Evolutionary conservation across 164 flowering plant species (phyloP).

Genomic region (Hamamelis virginiana): DNA sequence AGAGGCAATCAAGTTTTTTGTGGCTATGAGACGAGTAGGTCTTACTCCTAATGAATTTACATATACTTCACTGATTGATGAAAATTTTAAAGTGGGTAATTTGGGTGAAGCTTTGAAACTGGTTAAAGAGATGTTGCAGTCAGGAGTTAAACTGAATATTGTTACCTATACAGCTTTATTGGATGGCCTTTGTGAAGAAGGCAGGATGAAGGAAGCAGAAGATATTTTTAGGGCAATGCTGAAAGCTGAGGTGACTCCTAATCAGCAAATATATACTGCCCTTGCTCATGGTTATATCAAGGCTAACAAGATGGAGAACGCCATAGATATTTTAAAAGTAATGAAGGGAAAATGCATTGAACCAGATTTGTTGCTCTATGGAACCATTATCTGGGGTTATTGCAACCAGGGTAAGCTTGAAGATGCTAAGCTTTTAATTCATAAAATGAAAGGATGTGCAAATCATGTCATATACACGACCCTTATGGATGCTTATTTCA

Average conservation of each 20-base stretch:
- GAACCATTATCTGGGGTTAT: conserved; percentile 74
- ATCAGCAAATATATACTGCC: conserved; percentile 56
- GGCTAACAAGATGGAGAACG: conserved; percentile 42
- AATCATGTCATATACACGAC: conserved; percentile 63
- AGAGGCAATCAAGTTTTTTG: conserved; percentile 66
- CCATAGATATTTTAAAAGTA: conserved; percentile 42
- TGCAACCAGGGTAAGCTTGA: conserved; percentile 53
- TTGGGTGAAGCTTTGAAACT: conserved; percentile 55
- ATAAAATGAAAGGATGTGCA: conserved; percentile 47
- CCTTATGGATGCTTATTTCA: conserved; percentile 69
- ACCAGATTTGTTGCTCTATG: conserved; percentile 57
- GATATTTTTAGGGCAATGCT: conserved; percentile 50
- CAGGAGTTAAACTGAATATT: conserved; percentile 48
- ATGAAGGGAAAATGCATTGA: conserved; percentile 47
- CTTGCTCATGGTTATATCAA: conserved; percentile 72
- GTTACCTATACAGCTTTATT: conserved; percentile 72
- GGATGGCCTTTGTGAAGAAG: conserved; percentile 70
- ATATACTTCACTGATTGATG: conserved; percentile 77
- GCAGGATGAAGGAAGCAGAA: conserved; percentile 63
- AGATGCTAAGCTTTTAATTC: conserved; percentile 47
- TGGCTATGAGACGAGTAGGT: conserved; percentile 71
- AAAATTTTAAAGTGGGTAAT: conserved; percentile 65
- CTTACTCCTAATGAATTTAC: conserved; percentile 77
- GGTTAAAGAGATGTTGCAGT: conserved; percentile 61
- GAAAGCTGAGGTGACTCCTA: conserved; percentile 50